Conservation (phyloP, 2,329 filamentous ascomycete genomes). For the Colletotrichum godetiae region DNA sequence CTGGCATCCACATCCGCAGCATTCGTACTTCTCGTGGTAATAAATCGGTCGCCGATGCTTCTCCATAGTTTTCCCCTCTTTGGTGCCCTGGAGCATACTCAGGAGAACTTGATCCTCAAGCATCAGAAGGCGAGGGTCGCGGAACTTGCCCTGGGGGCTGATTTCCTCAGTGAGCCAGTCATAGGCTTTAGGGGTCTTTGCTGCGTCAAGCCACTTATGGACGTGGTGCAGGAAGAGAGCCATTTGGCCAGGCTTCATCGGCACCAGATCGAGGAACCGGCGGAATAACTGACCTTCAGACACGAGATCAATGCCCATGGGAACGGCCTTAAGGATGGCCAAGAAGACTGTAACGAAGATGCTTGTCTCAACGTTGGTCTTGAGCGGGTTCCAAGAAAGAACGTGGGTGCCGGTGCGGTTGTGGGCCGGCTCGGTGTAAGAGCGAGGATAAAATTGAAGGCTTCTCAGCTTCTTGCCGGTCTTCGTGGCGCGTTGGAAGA, state of each 20-base stretch:
- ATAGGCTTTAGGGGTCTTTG: background rate
- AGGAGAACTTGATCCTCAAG: conserved; percentile 29
- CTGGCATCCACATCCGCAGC: background rate
- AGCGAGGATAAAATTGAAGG: conserved; percentile 27
- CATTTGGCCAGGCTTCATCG: conserved; percentile 25
- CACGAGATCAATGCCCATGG: conserved; percentile 28
- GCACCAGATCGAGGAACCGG: conserved; percentile 25
- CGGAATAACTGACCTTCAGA: background rate
- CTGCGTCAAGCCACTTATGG: conserved; percentile 3
- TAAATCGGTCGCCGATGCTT: background rate
- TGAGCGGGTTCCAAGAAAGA: conserved; percentile 21
- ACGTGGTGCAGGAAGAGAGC: conserved; percentile 24
- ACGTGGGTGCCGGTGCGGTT: conserved; percentile 18
- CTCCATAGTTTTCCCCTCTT: background rate
- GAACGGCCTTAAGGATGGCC: conserved; percentile 23
- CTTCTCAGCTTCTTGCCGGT: conserved; percentile 35
- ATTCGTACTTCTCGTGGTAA: background rate
- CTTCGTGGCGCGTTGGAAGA: conserved; percentile 36
- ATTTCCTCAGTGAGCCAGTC: background rate
- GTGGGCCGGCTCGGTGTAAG: background rate
- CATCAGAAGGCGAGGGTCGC: too few species aligned
- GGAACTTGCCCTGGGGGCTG: background rate
- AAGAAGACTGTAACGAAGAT: conserved; percentile 19
- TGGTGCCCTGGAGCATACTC: conserved; percentile 1
- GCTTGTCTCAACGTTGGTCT: background rate